Conservation (phyloP, 2,329 filamentous ascomycete species). For the Scopulariopsis brevicaulis region DNA sequence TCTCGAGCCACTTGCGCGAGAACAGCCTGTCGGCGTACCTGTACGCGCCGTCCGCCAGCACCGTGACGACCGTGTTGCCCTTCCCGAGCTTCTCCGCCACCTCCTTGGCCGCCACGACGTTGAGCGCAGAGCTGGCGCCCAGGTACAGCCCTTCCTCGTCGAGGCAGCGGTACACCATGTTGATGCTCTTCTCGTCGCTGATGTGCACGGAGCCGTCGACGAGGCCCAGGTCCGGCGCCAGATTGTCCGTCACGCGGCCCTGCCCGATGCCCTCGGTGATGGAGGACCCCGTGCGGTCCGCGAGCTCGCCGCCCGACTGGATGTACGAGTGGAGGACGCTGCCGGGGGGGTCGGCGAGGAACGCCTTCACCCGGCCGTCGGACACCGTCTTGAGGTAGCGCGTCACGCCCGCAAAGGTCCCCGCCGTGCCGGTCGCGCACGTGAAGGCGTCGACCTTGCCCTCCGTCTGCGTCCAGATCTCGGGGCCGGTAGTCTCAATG, state of each 20-base stretch:
- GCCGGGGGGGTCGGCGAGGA: slow-evolving; percentile 87
- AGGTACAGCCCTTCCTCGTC: slow-evolving; percentile 95
- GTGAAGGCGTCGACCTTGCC: slow-evolving; percentile 90
- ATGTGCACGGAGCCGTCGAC: slow-evolving; percentile 79
- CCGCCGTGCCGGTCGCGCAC: slow-evolving; percentile 85
- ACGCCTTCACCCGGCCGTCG: slow-evolving; percentile 69
- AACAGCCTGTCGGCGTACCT: slow-evolving; percentile 91
- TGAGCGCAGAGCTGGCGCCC: slow-evolving; percentile 85
- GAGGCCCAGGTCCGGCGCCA: slow-evolving; percentile 72
- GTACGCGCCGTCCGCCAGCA: slow-evolving; percentile 95
- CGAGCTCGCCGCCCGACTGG: slow-evolving; percentile 67
- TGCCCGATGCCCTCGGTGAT: slow-evolving; percentile 98
- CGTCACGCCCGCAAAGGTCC: slow-evolving; percentile 81
- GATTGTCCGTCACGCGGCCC: slow-evolving; percentile 90
- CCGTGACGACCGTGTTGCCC: slow-evolving; percentile 84
- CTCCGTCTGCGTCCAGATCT: slow-evolving; percentile 88
- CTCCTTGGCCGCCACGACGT: slow-evolving; percentile 91
- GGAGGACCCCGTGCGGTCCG: slow-evolving; percentile 71
- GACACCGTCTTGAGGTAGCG: slow-evolving; percentile 79
- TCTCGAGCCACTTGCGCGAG: slow-evolving; percentile 78
- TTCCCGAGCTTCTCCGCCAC: slow-evolving; percentile 82
- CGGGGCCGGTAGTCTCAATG: slow-evolving; percentile 91
- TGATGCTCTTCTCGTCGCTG: slow-evolving; percentile 85
- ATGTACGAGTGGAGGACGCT: slow-evolving; percentile 91
- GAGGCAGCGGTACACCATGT: slow-evolving; percentile 93